Base-by-base conservation (phyloP, 1,284 basidiomycete species). In the Irpex sp. region DNA sequence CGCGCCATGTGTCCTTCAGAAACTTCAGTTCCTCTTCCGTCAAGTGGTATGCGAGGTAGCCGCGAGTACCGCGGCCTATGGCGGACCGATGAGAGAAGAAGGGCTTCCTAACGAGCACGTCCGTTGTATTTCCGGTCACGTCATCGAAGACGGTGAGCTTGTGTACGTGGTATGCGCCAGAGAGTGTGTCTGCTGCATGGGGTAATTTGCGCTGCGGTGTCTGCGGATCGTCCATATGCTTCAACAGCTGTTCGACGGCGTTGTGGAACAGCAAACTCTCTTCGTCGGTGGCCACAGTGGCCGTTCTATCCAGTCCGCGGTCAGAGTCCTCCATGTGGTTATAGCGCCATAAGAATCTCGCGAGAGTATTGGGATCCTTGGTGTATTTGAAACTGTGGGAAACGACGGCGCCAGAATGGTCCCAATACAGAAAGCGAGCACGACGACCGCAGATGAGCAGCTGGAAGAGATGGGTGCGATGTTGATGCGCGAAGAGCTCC, bases 231-330 rank as follows among this genome's bases (percentile, higher is more conserved):
- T 51, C 21, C 49, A 51, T 51, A 17, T 51, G 4, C 13, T n/a
- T 17, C 19, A 51, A 21, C 7, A 51, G 17, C 49, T 6, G n/a
- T 8, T 51, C 17, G 11, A 21, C 17, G 34, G 38, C 37, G 5
- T 51, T 36, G 17, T 56, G 8, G 36, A 56, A 15, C 60, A 2
- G 40, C 11, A 56, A 40, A 8, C 9, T 19, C 4, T 44, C 15
- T 13, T 61, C 60, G 37, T 19, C 37, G 19, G 60, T 9, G 5
- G 36, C 68, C 64, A 13, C 26, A 1, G 13, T 58, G 6, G 71
- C 67, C 9, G 72, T 72, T 0, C 37, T 37, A 44, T 74, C 71
- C 21, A 62, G 63, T 0, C 66, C 74, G n/a, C 72, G 72, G 5
- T 62, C 58, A 1, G 13, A 36, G 13, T 44, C 44, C 2, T 54